Evolutionary conservation across 2,329 filamentous ascomycete genomes (phyloP).

Genomic region (Colletotrichum trifolii): DNA sequence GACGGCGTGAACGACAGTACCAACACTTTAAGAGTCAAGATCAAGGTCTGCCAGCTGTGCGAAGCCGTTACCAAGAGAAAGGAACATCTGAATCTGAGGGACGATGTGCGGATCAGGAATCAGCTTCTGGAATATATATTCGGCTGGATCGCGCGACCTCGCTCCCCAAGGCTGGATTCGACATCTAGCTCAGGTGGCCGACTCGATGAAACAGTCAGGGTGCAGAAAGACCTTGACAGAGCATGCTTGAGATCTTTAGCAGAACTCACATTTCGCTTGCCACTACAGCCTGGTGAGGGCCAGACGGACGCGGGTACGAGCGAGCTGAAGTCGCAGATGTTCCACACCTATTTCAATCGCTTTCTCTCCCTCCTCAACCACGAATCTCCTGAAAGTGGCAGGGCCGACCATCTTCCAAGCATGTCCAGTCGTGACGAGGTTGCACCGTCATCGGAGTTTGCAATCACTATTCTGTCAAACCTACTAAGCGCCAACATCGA

Average conservation of each 20-base stretch:
- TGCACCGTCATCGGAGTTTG: slow-evolving; percentile 68
- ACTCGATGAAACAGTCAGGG: slow-evolving; percentile 65
- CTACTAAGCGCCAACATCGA: slow-evolving; percentile 78
- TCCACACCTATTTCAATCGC: slow-evolving; percentile 77
- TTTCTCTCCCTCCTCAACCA: slow-evolving; percentile 74
- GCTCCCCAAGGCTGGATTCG: slow-evolving; percentile 59
- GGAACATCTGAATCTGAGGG: slow-evolving; percentile 74
- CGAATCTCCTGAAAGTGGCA: slow-evolving; percentile 59
- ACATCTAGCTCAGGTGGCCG: slow-evolving; percentile 51
- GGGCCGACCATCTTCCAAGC: slow-evolving; percentile 50
- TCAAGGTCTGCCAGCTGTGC: slow-evolving; percentile 75
- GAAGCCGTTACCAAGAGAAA: slow-evolving; percentile 74
- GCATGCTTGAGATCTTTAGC: slow-evolving; percentile 74
- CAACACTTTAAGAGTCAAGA: slow-evolving; percentile 71
- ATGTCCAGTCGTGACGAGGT: slow-evolving; percentile 60
- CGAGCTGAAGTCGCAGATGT: slow-evolving; percentile 77
- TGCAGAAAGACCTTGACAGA: slow-evolving; percentile 74
- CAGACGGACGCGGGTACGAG: slow-evolving; percentile 74
- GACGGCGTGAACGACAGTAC: slow-evolving; percentile 67
- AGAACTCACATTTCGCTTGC: slow-evolving; percentile 73
- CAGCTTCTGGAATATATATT: slow-evolving; percentile 76
- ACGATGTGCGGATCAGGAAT: slow-evolving; percentile 76
- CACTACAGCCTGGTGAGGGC: slow-evolving; percentile 73
- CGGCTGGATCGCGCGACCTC: slow-evolving; percentile 73
- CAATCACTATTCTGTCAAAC: slow-evolving; percentile 76